A percentile compares a stretch with the other conserved stretches of the same genome.
Evolutionary conservation across 1,139 yeast species (phyloP).

Genomic region (Yamadazyma dendronema): DNA sequence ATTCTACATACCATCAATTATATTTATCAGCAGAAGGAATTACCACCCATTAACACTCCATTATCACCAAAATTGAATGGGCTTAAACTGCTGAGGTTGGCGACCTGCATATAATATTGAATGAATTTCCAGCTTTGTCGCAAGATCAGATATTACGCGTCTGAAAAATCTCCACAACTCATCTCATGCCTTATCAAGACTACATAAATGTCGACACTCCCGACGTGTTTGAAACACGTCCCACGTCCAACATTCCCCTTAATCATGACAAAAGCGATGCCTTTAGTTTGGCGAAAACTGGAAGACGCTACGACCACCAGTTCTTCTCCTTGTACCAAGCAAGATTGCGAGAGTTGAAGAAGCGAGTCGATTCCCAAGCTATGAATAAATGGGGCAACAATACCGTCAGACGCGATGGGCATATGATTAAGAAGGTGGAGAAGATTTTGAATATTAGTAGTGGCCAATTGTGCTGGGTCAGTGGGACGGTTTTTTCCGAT

Average conservation of each 20-base stretch:
- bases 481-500: constrained; percentile 86
- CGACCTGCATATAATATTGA: not conserved
- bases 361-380: constrained; percentile 51
- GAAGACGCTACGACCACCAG: constrained; percentile 64
- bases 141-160: not conserved
- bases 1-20: no score
- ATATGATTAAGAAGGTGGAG: constrained; percentile 37
- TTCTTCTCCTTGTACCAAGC: constrained; percentile 72
- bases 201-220: constrained; percentile 3
- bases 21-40: no score
- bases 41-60: no score
- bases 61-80: no score
- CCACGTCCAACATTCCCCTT: constrained; percentile 2
- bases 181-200: constrained; percentile 8
- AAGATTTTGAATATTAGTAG: constrained; percentile 77
- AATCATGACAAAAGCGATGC: constrained; percentile 17
- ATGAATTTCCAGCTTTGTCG: no score
- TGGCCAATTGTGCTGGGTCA: constrained; percentile 78
- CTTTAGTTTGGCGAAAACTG: constrained; percentile 19
- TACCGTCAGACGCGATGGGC: constrained; percentile 33
- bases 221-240: not conserved
- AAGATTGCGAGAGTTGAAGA: constrained; percentile 54
- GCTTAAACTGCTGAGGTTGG: no score
- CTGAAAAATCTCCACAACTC: not conserved
- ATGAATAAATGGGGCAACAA: constrained; percentile 48